A percentile compares a stretch with the other conserved stretches of the same genome.
Conservation (phyloP, 257 asterid genomes). For the Thymus mandschuricus region DNA sequence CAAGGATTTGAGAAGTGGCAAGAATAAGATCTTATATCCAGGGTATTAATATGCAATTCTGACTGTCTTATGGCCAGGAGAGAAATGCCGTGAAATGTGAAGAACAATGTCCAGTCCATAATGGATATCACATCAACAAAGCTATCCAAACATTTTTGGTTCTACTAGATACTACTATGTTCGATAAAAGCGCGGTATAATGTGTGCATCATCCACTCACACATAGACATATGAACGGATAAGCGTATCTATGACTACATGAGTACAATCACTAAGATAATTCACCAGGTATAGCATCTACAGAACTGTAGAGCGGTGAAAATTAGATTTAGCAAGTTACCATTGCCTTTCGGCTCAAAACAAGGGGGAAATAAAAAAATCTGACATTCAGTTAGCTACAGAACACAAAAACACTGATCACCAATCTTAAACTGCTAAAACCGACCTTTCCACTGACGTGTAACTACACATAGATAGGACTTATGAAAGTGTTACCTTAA, state of each 20-base stretch:
- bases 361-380: not conserved
- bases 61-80: not conserved
- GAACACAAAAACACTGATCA: not conserved
- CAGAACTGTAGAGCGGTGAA: not conserved
- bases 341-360: not conserved
- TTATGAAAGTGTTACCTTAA: not conserved
- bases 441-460: not conserved
- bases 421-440: not conserved
- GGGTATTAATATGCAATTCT: not conserved
- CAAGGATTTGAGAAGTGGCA: not conserved
- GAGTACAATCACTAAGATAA: not conserved
- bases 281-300: not conserved
- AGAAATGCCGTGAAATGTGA: not conserved
- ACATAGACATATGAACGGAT: not conserved
- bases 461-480: not conserved
- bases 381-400: not conserved
- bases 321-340: not conserved
- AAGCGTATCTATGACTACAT: not conserved
- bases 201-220: not conserved
- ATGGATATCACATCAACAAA: not conserved
- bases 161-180: not conserved
- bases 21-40: not conserved
- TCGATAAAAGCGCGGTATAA: not conserved
- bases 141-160: not conserved
- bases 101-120: not conserved